Conservation (phyloP, 257 asterid species). For the Scutellaria galericulata region DNA sequence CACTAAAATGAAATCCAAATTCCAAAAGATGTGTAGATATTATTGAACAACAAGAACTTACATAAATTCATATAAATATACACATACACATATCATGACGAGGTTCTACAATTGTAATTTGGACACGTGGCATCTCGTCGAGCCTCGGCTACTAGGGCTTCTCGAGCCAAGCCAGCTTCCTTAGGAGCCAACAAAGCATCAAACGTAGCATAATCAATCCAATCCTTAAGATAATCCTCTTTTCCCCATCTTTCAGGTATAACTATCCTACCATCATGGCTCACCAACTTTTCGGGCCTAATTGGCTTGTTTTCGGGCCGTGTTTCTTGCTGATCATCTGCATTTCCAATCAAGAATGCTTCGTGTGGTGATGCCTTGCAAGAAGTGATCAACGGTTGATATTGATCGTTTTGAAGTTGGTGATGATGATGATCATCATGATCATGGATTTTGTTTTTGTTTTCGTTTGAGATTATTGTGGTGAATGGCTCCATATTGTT, state of each 20-base stretch:
- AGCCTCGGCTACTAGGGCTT: constrained; percentile 42
- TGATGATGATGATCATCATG: no score
- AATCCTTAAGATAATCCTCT: constrained; percentile 47
- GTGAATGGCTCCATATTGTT: no score
- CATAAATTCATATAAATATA: no score
- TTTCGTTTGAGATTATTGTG: neutral
- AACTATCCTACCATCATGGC: constrained; percentile 32
- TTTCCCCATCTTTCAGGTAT: constrained; percentile 52
- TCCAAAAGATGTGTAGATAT: no score
- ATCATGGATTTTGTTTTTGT: neutral
- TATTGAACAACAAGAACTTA: no score
- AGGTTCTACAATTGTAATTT: constrained; percentile 1
- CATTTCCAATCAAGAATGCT: no score
- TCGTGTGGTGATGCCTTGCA: no score
- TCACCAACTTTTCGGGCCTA: constrained; percentile 16
- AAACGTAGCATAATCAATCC: constrained; percentile 47
- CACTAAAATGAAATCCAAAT: no score
- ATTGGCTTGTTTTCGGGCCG: no score
- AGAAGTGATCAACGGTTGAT: no score
- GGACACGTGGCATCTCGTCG: neutral
- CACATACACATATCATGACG: neutral
- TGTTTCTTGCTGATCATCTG: no score
- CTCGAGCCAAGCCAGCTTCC: constrained; percentile 44
- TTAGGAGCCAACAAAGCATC: constrained; percentile 47
- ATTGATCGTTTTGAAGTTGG: no score